Percentiles rank a stretch among this genome's conserved stretches.
phyloP scores from a whole-genome alignment of 176 grass and related monocot species.

The Zoysia pacifica region DNA sequence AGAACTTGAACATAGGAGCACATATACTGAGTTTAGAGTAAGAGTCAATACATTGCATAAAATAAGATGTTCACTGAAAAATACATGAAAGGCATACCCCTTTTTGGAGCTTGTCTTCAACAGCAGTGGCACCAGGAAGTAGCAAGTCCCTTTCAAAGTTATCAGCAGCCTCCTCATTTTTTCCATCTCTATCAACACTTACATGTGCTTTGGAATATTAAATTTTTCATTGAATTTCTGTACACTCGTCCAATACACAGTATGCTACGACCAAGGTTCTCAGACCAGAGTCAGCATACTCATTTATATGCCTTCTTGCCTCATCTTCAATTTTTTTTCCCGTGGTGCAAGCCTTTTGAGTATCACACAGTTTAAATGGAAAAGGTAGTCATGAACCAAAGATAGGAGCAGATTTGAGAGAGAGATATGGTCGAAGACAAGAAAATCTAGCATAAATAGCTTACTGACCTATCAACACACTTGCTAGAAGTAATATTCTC shows the following conservation, averaged over 20 bases:
- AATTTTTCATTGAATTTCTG: constrained; percentile 63
- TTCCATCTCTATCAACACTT: constrained; percentile 77
- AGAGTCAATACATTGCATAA: background rate
- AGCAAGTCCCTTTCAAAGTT: constrained; percentile 74
- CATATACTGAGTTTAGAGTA: background rate
- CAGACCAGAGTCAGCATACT: constrained; percentile 93
- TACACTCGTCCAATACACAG: constrained; percentile 79
- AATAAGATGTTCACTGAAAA: constrained; percentile 24
- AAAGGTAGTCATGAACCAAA: constrained; percentile 14
- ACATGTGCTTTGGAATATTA: constrained; percentile 59
- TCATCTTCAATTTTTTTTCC: constrained; percentile 65
- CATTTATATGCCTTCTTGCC: constrained; percentile 82
- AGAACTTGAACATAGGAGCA: constrained; percentile 66
- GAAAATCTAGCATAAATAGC: constrained; percentile 34
- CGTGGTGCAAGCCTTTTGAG: constrained; percentile 71
- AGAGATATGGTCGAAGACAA: constrained; percentile 14
- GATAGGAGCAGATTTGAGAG: constrained; percentile 7
- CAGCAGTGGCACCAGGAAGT: constrained; percentile 97
- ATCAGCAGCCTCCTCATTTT: constrained; percentile 75
- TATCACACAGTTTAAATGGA: constrained; percentile 74
- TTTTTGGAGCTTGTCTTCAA: constrained; percentile 97
- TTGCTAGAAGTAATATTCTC: constrained; percentile 80
- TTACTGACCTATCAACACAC: constrained; percentile 81
- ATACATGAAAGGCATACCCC: constrained; percentile 53
- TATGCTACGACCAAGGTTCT: constrained; percentile 94